Percentiles rank a stretch among this genome's conserved stretches.
These are phyloP conservation scores for Inga oerstediana DNA, from an alignment of 306 rosid species.

Conservation along the genomic window DNA sequence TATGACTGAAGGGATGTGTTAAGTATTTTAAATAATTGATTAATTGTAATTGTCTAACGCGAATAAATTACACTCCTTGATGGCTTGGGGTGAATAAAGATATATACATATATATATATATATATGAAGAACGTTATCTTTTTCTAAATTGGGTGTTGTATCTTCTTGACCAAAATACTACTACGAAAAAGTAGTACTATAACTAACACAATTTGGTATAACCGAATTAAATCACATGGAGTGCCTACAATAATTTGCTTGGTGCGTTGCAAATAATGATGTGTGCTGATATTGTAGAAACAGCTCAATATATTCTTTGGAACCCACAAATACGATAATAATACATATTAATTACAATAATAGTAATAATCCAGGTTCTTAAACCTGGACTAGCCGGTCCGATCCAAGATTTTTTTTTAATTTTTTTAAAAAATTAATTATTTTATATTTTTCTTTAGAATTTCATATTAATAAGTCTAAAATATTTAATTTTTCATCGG, in stretches of 20 bases:
- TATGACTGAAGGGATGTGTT: not conserved
- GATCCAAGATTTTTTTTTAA: too few relatives aligned
- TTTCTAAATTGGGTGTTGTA: not conserved
- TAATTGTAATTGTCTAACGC: not conserved
- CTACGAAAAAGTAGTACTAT: not conserved
- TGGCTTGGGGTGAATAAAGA: not conserved
- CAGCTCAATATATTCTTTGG: not conserved
- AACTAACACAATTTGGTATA: not conserved
- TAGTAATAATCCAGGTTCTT: not conserved
- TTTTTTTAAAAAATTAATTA: too few relatives aligned
- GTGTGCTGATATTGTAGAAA: too few relatives aligned
- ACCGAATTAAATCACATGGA: not conserved
- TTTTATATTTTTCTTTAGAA: too few relatives aligned
- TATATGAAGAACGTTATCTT: not conserved
- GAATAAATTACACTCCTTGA: not conserved
- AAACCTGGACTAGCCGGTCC: too few relatives aligned
- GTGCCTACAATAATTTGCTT: not conserved
- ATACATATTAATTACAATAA: not conserved
- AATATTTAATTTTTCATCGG: too few relatives aligned
- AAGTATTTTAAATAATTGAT: not conserved
- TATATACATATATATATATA: too few relatives aligned
- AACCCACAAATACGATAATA: not conserved
- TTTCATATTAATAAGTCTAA: too few relatives aligned
- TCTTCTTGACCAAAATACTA: not conserved
- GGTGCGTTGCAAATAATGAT: not conserved